A percentile compares a stretch with the other conserved stretches of the same genome.
Conservation (phyloP, 2,329 filamentous ascomycete genomes). For the Aspergillus sergii region DNA sequence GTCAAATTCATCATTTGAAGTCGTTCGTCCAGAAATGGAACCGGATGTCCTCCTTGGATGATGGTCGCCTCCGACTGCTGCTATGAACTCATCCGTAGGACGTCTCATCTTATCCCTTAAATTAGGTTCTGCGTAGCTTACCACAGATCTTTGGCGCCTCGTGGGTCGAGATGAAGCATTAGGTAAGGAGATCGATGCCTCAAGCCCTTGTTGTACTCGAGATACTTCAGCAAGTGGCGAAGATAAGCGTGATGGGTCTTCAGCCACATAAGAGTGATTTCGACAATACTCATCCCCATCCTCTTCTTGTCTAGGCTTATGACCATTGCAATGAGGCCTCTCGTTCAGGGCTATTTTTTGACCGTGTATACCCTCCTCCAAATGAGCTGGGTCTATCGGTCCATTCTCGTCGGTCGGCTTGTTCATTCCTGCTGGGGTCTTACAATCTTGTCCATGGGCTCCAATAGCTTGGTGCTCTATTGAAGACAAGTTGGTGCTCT, state of each 20-base stretch:
- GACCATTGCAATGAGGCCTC: neutral
- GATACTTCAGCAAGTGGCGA: neutral
- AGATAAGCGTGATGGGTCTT: neutral
- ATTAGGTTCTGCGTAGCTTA: constrained; percentile 83
- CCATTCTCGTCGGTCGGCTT: neutral
- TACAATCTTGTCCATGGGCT: neutral
- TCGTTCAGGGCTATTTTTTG: neutral
- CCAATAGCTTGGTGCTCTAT: constrained; percentile 20
- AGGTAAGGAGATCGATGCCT: constrained; percentile 34
- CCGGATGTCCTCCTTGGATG: constrained; percentile 48
- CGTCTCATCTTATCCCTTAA: constrained; percentile 81
- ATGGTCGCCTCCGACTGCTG: constrained; percentile 66
- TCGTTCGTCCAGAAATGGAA: constrained; percentile 48
- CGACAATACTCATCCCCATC: neutral
- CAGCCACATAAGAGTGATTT: neutral
- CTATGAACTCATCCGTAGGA: constrained; percentile 73
- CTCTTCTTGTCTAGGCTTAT: neutral
- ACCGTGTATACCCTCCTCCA: neutral
- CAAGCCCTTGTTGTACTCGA: neutral
- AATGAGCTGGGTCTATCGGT: neutral
- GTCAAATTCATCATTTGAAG: constrained; percentile 33
- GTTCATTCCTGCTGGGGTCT: neutral
- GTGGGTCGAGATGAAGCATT: constrained; percentile 63
- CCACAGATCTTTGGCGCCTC: constrained; percentile 65
- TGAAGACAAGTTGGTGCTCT: constrained; percentile 52